These are phyloP conservation scores for Rhynchospora tenuis DNA, from an alignment of 176 grass and related monocot genomes.

Conservation along the genomic window DNA sequence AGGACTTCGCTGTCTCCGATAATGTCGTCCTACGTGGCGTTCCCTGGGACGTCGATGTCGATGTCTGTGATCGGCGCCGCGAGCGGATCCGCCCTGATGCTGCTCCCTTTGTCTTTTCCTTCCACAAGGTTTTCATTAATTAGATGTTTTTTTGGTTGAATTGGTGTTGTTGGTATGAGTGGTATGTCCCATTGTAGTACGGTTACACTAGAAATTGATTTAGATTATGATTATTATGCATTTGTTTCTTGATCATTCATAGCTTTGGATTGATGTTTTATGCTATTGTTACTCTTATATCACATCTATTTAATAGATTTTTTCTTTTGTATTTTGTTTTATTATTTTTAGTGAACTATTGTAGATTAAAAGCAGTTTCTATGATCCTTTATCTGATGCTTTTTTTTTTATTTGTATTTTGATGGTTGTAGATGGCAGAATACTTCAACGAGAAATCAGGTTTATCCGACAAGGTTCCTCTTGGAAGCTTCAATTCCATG, in stretches of 20 bases:
- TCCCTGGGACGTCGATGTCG: slow-evolving; percentile 46
- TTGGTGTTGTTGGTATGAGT: neutral
- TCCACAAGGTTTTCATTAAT: slow-evolving; percentile 38
- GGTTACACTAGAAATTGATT: neutral
- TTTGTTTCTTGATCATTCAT: neutral
- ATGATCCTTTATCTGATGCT: neutral
- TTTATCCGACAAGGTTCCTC: slow-evolving; percentile 60
- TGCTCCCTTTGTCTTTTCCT: slow-evolving; percentile 53
- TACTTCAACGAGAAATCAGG: slow-evolving; percentile 82
- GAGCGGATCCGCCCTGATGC: slow-evolving; percentile 34
- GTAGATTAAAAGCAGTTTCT: neutral
- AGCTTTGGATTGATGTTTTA: neutral
- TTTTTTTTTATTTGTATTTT: neutral
- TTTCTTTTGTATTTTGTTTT: neutral
- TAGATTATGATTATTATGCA: neutral
- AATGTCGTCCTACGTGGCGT: slow-evolving; percentile 46
- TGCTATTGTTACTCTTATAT: neutral
- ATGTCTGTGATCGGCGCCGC: slow-evolving; percentile 14
- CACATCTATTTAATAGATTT: neutral
- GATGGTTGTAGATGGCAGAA: slow-evolving; percentile 66
- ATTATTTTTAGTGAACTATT: neutral
- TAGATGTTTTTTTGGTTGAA: neutral
- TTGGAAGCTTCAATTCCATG: slow-evolving; percentile 84
- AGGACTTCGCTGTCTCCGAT: slow-evolving; percentile 22
- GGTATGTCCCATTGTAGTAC: neutral